Conservation (phyloP, 2,329 filamentous ascomycete genomes). For the Diaporthe capsici region DNA sequence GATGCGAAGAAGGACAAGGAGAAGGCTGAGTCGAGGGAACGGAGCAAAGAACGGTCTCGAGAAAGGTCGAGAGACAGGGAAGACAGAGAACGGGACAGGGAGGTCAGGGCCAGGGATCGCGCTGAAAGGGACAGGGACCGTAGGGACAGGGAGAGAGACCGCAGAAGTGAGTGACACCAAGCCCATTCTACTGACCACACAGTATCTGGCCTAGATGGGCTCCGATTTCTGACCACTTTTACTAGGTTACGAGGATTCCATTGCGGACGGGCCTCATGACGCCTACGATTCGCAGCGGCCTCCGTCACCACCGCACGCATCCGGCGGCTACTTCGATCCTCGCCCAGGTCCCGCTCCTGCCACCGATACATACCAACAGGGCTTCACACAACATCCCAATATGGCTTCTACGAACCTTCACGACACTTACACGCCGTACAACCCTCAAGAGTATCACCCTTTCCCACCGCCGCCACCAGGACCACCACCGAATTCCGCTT, state of each 20-base stretch:
- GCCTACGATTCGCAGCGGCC: constrained; percentile 51
- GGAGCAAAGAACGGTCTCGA: constrained; percentile 54
- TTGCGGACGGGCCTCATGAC: constrained; percentile 54
- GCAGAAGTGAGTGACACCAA: constrained; percentile 50
- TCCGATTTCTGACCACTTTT: constrained; percentile 31
- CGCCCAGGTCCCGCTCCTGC: constrained; percentile 16
- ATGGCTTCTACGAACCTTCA: constrained; percentile 49
- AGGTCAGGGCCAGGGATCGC: constrained; percentile 48
- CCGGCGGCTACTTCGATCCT: constrained; percentile 63
- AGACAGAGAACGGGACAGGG: constrained; percentile 41
- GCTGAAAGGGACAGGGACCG: constrained; percentile 53
- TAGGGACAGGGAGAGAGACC: constrained; percentile 54
- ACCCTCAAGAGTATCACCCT: constrained; percentile 58
- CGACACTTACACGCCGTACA: constrained; percentile 56
- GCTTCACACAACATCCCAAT: constrained; percentile 57
- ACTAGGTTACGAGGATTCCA: constrained; percentile 55
- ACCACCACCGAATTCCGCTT: constrained; percentile 47
- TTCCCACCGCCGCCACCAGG: constrained; percentile 58
- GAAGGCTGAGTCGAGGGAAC: constrained; percentile 49
- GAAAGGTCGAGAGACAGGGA: constrained; percentile 48
- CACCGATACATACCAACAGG: constrained; percentile 41
- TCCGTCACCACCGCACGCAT: constrained; percentile 64
- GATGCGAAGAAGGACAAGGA: constrained; percentile 61
- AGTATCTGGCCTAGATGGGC: not conserved
- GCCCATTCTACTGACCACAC: not conserved